Evolutionary conservation across 192 early-diverging fungal genomes (phyloP).

Genomic region (Chytriomyces sp.): DNA sequence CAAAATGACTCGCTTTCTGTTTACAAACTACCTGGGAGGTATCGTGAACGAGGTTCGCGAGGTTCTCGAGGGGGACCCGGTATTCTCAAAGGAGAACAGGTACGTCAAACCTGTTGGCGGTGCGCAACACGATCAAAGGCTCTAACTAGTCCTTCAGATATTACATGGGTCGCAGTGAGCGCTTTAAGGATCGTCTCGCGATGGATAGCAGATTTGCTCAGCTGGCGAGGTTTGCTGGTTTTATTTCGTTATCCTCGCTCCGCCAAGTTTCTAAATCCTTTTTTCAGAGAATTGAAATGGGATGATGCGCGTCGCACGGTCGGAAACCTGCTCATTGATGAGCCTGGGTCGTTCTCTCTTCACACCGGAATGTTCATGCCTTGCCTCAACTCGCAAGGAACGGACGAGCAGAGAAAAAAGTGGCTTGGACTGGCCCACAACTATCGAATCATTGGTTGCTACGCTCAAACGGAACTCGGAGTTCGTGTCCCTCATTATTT

Average conservation of each 20-base stretch:
- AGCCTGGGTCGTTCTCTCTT: constrained; percentile 68
- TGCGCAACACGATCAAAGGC: too few relatives aligned
- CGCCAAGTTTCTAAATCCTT: background rate
- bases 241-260: background rate
- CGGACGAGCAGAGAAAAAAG: constrained; percentile 74
- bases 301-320: constrained; percentile 51
- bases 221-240: constrained; percentile 38
- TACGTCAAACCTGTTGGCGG: background rate
- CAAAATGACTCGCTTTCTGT: constrained; percentile 68
- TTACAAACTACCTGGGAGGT: constrained; percentile 64
- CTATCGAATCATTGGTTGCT: constrained; percentile 83
- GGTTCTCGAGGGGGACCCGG: constrained; percentile 69
- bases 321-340: constrained; percentile 59
- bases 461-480: constrained; percentile 84
- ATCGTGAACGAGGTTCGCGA: constrained; percentile 58
- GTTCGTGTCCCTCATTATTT: constrained; percentile 12
- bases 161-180: constrained; percentile 72
- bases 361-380: constrained; percentile 86
- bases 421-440: constrained; percentile 73
- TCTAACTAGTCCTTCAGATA: constrained; percentile 49
- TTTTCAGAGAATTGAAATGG: constrained; percentile 57
- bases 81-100: constrained; percentile 66
- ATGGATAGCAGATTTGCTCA: constrained; percentile 68
- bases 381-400: constrained; percentile 71
- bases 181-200: constrained; percentile 59